Evolutionary conservation across 2,329 filamentous ascomycete species (phyloP).

Genomic region (Aaosphaeria pasadenensis): DNA sequence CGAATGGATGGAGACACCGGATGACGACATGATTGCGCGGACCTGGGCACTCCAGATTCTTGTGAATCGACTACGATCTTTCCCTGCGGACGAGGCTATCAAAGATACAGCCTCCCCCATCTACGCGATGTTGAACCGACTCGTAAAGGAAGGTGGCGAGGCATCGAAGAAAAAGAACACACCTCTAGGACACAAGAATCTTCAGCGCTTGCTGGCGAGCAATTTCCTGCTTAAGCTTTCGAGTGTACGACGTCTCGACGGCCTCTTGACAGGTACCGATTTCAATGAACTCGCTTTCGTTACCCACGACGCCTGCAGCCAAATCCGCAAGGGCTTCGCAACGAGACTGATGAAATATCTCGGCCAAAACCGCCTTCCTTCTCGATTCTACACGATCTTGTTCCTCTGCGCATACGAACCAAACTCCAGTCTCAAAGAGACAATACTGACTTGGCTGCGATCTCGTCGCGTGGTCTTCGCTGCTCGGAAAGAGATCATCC

Average conservation of each 20-base stretch:
- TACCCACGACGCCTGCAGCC: conserved; percentile 70
- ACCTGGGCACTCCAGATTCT: conserved; percentile 79
- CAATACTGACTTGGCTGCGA: conserved; percentile 83
- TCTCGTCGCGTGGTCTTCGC: conserved; percentile 70
- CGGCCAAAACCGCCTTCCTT: conserved; percentile 64
- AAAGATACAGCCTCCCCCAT: conserved; percentile 59
- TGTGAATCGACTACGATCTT: conserved; percentile 76
- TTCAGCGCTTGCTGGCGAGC: conserved; percentile 78
- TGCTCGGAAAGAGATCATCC: conserved; percentile 53
- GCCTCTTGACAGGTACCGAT: conserved; percentile 65
- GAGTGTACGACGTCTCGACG: conserved; percentile 71
- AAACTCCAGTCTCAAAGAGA: conserved; percentile 65
- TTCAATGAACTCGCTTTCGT: conserved; percentile 83
- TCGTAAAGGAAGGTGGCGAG: conserved; percentile 76
- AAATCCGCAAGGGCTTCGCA: conserved; percentile 76
- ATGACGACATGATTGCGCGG: conserved; percentile 82
- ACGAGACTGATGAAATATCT: conserved; percentile 89
- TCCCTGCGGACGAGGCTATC: conserved; percentile 45
- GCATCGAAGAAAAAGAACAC: conserved; percentile 70
- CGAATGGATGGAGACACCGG: conserved; percentile 56
- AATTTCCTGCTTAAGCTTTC: conserved; percentile 81
- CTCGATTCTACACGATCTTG: conserved; percentile 82
- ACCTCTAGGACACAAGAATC: conserved; percentile 72
- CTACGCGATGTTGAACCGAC: conserved; percentile 73
- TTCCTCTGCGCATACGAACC: conserved; percentile 94